Evolutionary conservation across 2,329 filamentous ascomycete genomes (phyloP), one percentile per base, ranked within the genome.

Genomic region (Diaporthe nobilis): DNA sequence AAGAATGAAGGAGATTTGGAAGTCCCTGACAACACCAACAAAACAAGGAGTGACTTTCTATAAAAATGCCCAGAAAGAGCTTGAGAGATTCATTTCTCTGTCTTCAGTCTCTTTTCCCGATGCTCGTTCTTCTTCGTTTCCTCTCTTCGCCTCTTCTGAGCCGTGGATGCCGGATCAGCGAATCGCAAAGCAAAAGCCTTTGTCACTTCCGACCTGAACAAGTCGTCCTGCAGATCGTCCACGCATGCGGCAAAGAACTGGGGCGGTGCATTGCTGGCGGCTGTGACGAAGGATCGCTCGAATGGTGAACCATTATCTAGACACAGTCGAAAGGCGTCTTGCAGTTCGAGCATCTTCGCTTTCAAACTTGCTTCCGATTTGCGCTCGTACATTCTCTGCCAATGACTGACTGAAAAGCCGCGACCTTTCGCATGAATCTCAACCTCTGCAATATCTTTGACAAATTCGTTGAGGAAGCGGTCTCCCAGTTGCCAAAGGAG

Each of bases 401-500:
- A 47, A 0, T 4, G n/a, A n/a, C n/a, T n/a, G n/a, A n/a, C n/a
- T n/a, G n/a, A n/a, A n/a, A n/a, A n/a, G n/a, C n/a, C n/a, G n/a
- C n/a, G n/a, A n/a, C n/a, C n/a, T n/a, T 31, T 25, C 10, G 34
- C 8, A 20, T 0, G 0, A 44, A 71, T 1, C 37, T 25, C 51
- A 1, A 0, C 10, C 9, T 78, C 67, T 61, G 75, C 77, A 8
- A 80, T 49, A 3, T 13, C 17, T 1, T 55, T 58, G 31, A 80
- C 51, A 28, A 37, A 34, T 7, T 31, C 20, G 71, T 79, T 74
- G 60, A 78, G 58, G 51, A 80, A 79, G 20, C 77, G 78, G 77
- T 78, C 78, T 15, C 76, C 76, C 3, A 80, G 72, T 61, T 75
- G 63, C 79, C 79, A 80, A 39, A 80, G 74, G 13, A 60, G 74